phyloP scores from a whole-genome alignment of 177 flowering plant species.

The Vitis hybrid region DNA sequence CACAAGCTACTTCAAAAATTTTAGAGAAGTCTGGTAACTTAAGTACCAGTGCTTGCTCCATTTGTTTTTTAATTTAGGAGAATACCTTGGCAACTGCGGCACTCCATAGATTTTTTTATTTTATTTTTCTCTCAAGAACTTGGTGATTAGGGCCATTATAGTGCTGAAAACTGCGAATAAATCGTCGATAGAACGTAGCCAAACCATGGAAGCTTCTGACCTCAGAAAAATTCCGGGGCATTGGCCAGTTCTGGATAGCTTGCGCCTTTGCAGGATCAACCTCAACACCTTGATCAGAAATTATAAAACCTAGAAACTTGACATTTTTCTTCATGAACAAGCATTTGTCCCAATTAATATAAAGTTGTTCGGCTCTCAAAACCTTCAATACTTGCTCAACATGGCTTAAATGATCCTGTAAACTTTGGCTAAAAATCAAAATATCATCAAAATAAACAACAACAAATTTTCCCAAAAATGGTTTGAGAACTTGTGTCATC shows the following conservation, averaged over 20 bases:
- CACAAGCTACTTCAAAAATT: too few relatives aligned
- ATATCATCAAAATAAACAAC: not conserved
- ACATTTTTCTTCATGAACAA: not conserved
- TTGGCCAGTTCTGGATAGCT: not conserved
- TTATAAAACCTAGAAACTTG: not conserved
- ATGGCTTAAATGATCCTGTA: not conserved
- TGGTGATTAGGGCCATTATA: not conserved
- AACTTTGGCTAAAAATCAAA: not conserved
- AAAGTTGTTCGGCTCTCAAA: not conserved
- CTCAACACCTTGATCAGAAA: not conserved
- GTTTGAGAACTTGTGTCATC: too few relatives aligned
- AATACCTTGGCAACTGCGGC: not conserved
- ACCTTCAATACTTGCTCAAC: not conserved
- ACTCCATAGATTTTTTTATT: not conserved
- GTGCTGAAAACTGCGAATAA: not conserved
- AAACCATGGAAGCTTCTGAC: conserved; percentile 1
- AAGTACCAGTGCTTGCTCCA: too few relatives aligned
- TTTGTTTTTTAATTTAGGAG: not conserved
- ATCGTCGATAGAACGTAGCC: not conserved
- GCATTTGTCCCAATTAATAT: conserved; percentile 7
- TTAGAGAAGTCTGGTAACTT: too few relatives aligned
- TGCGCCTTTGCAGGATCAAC: not conserved
- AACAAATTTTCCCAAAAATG: too few relatives aligned
- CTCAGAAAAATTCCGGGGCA: not conserved
- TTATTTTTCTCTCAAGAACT: not conserved